These are phyloP conservation scores for Backusella circina DNA, from an alignment of 192 early-diverging fungal genomes.

Conservation along the genomic window DNA sequence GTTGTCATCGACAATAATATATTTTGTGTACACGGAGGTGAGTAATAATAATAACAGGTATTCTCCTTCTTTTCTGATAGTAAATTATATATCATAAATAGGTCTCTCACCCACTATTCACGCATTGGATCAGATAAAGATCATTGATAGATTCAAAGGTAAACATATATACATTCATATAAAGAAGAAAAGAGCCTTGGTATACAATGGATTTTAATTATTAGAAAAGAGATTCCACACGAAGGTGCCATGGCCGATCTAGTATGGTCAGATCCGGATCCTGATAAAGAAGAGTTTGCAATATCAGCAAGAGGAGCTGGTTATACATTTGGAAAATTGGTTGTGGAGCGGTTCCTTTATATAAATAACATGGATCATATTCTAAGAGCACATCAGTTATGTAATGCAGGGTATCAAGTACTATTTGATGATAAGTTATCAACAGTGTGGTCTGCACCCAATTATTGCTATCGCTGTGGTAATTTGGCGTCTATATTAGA, in stretches of 20 bases:
- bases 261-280: conserved; percentile 89
- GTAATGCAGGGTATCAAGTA: conserved; percentile 83
- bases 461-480: conserved; percentile 85
- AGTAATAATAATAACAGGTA: too few species aligned
- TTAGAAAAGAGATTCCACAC: conserved; percentile 77
- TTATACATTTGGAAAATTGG: conserved; percentile 79
- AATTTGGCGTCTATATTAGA: conserved; percentile 84
- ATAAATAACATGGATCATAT: conserved; percentile 79
- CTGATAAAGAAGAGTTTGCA: conserved; percentile 71
- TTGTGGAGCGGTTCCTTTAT: conserved; percentile 76
- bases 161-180: neutral
- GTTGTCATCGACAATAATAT: conserved; percentile 88
- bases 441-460: conserved; percentile 87
- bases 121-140: conserved; percentile 81
- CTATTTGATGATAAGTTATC: conserved; percentile 81
- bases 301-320: conserved; percentile 88
- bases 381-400: conserved; percentile 83
- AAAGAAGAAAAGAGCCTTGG: neutral
- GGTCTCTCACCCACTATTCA: conserved; percentile 81
- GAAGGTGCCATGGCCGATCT: conserved; percentile 93
- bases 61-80: neutral
- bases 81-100: conserved; percentile 12
- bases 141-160: conserved; percentile 84
- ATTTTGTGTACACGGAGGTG: conserved; percentile 94
- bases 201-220: conserved; percentile 6